A percentile compares a stretch with the other conserved stretches of the same genome.
phyloP scores from a whole-genome alignment of 2,329 filamentous ascomycete genomes.

The Phialocephala subalpina region DNA sequence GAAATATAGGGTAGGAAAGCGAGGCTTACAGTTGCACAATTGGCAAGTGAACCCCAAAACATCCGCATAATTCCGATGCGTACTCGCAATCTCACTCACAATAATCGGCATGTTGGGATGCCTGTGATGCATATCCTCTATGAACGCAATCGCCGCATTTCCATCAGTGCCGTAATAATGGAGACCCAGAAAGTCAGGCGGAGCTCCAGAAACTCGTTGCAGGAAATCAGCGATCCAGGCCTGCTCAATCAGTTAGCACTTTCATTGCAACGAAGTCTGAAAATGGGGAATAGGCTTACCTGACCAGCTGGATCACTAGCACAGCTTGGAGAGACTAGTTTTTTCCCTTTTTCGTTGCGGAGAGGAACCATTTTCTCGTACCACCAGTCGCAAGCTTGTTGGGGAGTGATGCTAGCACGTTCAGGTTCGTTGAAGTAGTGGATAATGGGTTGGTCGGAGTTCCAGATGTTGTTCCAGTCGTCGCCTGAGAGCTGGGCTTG shows the following conservation, averaged over 20 bases:
- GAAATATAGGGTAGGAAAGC: too few species aligned
- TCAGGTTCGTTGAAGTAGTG: slow-evolving; percentile 56
- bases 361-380: slow-evolving; percentile 46
- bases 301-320: slow-evolving; percentile 47
- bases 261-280: too few species aligned
- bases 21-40: slow-evolving; percentile 44
- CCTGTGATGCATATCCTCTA: slow-evolving; percentile 45
- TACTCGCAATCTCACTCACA: slow-evolving; percentile 51
- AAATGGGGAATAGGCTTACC: too few species aligned
- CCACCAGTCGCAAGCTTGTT: slow-evolving; percentile 49
- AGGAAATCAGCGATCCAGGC: slow-evolving; percentile 51
- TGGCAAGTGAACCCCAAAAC: slow-evolving; percentile 49
- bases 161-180: slow-evolving; percentile 51
- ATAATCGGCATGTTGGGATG: slow-evolving; percentile 45
- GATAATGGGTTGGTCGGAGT: slow-evolving; percentile 42
- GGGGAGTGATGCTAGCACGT: slow-evolving; percentile 43
- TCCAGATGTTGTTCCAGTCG: slow-evolving; percentile 20
- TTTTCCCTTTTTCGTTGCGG: slow-evolving; percentile 39
- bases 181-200: slow-evolving; percentile 53
- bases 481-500: slow-evolving; percentile 11
- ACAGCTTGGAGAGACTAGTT: slow-evolving; percentile 49
- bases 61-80: slow-evolving; percentile 45
- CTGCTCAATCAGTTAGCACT: too few species aligned
- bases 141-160: slow-evolving; percentile 45
- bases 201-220: slow-evolving; percentile 42